Conservation (phyloP, 176 grass and related monocot genomes). For the Triticum timopheevii region DNA sequence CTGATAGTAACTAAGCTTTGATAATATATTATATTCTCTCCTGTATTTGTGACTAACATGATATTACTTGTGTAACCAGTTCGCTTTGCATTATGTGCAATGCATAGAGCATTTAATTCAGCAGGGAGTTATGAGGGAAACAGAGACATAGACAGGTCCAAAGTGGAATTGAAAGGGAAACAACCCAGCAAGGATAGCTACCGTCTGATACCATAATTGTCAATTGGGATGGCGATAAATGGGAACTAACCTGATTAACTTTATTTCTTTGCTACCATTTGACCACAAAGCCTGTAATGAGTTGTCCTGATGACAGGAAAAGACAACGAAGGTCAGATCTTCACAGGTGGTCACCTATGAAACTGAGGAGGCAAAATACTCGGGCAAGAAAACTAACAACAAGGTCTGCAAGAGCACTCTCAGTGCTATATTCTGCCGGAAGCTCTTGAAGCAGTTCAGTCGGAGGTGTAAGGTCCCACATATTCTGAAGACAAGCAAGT, state of each 20-base stretch:
- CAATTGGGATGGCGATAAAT: neutral
- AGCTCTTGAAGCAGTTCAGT: constrained; percentile 53
- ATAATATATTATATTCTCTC: neutral
- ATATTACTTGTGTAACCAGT: neutral
- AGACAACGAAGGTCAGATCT: neutral
- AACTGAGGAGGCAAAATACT: constrained; percentile 8
- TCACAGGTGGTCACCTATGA: neutral
- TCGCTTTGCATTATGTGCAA: neutral
- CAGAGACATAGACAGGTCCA: neutral
- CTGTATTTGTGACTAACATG: neutral
- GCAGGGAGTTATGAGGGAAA: neutral
- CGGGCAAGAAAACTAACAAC: constrained; percentile 45
- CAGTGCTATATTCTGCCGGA: constrained; percentile 53
- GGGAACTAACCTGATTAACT: constrained; percentile 41
- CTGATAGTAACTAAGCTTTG: neutral
- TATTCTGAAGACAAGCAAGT: constrained; percentile 33
- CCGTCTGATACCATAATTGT: neutral
- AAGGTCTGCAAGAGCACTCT: constrained; percentile 50
- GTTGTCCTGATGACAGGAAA: constrained; percentile 42
- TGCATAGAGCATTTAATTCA: neutral
- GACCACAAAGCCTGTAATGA: constrained; percentile 63
- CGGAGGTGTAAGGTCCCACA: constrained; percentile 53
- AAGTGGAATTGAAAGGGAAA: neutral
- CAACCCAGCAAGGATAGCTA: neutral
- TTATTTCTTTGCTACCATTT: constrained; percentile 38